These are phyloP conservation scores for Tuber brumale DNA, from an alignment of 495 filamentous ascomycete species.

Conservation along the genomic window DNA sequence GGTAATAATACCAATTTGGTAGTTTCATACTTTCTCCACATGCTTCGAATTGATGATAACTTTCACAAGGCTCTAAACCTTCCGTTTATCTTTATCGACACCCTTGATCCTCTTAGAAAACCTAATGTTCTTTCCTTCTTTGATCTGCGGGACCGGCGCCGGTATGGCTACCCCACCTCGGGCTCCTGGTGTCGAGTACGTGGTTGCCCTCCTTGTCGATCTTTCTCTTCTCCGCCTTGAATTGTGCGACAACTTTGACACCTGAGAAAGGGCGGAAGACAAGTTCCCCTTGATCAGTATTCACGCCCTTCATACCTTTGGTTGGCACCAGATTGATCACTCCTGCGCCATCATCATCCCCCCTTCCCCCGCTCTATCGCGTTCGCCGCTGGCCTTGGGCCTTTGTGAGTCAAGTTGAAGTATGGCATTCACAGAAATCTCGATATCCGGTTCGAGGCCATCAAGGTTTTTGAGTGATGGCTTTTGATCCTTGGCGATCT, in stretches of 20 bases:
- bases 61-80: slow-evolving; percentile 69
- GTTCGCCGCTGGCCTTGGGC: slow-evolving; percentile 35
- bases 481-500: slow-evolving; percentile 39
- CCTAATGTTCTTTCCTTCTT: slow-evolving; percentile 55
- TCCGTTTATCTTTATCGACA: slow-evolving; percentile 64
- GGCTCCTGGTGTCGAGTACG: slow-evolving; percentile 72
- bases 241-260: slow-evolving; percentile 76
- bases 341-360: slow-evolving; percentile 42
- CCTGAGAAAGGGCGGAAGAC: slow-evolving; percentile 82
- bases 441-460: slow-evolving; percentile 38
- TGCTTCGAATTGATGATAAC: slow-evolving; percentile 92
- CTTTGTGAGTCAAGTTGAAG: slow-evolving; percentile 31
- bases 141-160: slow-evolving; percentile 69
- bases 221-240: slow-evolving; percentile 63
- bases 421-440: slow-evolving; percentile 35
- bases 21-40: slow-evolving; percentile 68
- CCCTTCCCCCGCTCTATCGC: slow-evolving; percentile 54
- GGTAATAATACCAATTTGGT: neutral
- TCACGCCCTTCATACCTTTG: slow-evolving; percentile 45
- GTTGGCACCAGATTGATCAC: slow-evolving; percentile 34
- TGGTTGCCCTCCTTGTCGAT: slow-evolving; percentile 78
- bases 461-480: slow-evolving; percentile 30
- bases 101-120: slow-evolving; percentile 68
- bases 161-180: slow-evolving; percentile 88
- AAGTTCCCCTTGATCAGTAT: slow-evolving; percentile 78